These are phyloP conservation scores for Zygosaccharomyces bisporus DNA, from an alignment of 805 yeast genomes.

Conservation along the genomic window DNA sequence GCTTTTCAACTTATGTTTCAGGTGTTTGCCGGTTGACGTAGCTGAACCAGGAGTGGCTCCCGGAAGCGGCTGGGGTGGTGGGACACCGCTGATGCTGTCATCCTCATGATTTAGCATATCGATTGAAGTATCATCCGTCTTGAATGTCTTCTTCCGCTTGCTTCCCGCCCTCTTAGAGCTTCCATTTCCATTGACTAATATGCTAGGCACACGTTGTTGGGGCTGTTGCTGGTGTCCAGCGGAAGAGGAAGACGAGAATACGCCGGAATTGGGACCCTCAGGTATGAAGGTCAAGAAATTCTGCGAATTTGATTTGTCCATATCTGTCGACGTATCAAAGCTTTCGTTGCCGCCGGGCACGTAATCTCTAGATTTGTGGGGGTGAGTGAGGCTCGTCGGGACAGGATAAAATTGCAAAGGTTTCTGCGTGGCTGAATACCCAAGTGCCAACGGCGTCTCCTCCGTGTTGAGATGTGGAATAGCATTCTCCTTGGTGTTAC, in stretches of 20 bases:
- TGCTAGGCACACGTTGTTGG: constrained; percentile 16
- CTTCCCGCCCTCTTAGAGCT: constrained; percentile 6
- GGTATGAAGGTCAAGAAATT: constrained; percentile 21
- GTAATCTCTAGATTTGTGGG: constrained; percentile 13
- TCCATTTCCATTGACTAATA: constrained; percentile 29
- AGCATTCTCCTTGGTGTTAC: constrained; percentile 10
- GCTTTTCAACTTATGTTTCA: constrained; percentile 4
- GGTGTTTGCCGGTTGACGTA: constrained; percentile 2
- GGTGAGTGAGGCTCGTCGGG: constrained; percentile 24
- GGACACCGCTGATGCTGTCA: not conserved
- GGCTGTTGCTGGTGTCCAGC: constrained; percentile 8
- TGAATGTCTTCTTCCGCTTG: constrained; percentile 7
- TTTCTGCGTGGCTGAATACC: constrained; percentile 34
- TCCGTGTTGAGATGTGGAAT: constrained; percentile 10
- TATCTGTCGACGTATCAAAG: constrained; percentile 33
- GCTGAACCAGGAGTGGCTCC: constrained; percentile 3
- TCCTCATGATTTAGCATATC: constrained; percentile 7
- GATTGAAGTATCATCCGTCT: constrained; percentile 5
- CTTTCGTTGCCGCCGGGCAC: constrained; percentile 10
- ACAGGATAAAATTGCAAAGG: constrained; percentile 34
- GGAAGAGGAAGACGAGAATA: constrained; percentile 6
- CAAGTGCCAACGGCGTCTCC: constrained; percentile 22
- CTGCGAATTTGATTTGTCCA: constrained; percentile 21
- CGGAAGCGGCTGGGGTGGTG: constrained; percentile 3
- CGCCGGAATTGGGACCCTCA: constrained; percentile 19